Base-by-base conservation (phyloP, 208 protist genomes). In the Trypanosoma scelopori region DNA sequence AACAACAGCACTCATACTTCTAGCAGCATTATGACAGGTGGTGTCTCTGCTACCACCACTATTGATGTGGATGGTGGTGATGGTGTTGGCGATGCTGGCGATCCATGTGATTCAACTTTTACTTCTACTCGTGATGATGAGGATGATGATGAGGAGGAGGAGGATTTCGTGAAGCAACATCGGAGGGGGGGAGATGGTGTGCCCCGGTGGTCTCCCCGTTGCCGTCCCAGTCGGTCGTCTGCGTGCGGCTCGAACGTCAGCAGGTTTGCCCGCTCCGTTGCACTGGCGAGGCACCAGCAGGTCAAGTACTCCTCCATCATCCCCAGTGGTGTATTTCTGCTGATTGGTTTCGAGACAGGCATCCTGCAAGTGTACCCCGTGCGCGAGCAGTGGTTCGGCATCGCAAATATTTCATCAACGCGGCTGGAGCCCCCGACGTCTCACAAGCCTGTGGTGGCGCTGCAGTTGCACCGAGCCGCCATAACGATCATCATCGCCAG, bases 271-370 rank as follows among this genome's bases (percentile, higher is more conserved):
- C 79, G 81, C 3, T 62, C 86, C 23, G 59, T 93, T 18, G 79
- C 83, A 15, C 53, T 95, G 25, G 76, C 75, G 13, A 49, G 60
- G 43, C 58, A 74, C 30, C 56, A 76, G 18, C 67, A 70, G 13
- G 25, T 42, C 28, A 35, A 42, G 39, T 70, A 64, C 45, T 42
- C 46, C 35, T 65, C 46, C 45, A 27, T 55, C 27, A 37, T 84
- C 25, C 58, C 62, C 9, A 50, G 9, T 42, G 78, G 75, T 18
- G 72, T 66, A 7, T 85, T 85, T 59, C 64, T 93, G 5, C 43
- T 93, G 6, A 49, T 92, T 30, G 91, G 91, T 35, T 96, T 91
- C 55, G 82, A 86, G 25, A 82, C 84, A 20, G 87, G 87, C 23
- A 69, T 86, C 1, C 25, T 96, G 47, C 87, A 93, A 72, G 60